Evolutionary conservation across 1,284 basidiomycete genomes (phyloP).

Genomic region (Fomitiporia mediterranea): DNA sequence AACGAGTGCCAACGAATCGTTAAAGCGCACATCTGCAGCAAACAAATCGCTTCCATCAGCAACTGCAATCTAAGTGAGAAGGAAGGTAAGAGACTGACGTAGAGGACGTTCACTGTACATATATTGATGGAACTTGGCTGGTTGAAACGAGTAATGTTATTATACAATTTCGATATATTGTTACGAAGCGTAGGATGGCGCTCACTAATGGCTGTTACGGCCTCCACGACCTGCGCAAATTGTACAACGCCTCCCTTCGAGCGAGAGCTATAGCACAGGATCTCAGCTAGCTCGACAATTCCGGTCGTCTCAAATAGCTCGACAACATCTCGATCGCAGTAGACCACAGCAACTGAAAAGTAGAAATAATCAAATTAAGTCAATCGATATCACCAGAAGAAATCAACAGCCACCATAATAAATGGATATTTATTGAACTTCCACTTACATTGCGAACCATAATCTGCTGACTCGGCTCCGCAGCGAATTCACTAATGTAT

Average conservation of each 20-base stretch:
- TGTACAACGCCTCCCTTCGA: conserved; percentile 96
- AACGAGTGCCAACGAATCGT: conserved; percentile 91
- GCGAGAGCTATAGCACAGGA: conserved; percentile 84
- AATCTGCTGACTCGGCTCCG: conserved; percentile 92
- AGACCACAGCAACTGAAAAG: conserved; percentile 85
- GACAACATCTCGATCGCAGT: conserved; percentile 97
- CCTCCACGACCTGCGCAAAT: conserved; percentile 84
- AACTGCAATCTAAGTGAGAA: background rate
- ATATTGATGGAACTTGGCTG: conserved; percentile 87
- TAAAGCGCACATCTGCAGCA: conserved; percentile 84
- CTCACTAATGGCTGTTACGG: conserved; percentile 88
- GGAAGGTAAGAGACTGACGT: conserved; percentile 45
- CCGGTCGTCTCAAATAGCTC: conserved; percentile 98
- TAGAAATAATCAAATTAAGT: background rate
- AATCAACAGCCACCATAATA: conserved; percentile 28
- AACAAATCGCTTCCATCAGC: conserved; percentile 10
- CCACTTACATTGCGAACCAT: conserved; percentile 91
- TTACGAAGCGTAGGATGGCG: conserved; percentile 24
- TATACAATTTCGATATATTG: conserved; percentile 1
- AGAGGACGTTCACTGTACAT: conserved; percentile 87
- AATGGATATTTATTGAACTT: too few species aligned
- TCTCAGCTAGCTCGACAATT: conserved; percentile 90
- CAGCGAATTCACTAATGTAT: too few species aligned
- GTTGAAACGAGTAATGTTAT: background rate
- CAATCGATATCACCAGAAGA: too few species aligned